Conservation (phyloP, 257 asterid genomes). For the Lantana camara region DNA sequence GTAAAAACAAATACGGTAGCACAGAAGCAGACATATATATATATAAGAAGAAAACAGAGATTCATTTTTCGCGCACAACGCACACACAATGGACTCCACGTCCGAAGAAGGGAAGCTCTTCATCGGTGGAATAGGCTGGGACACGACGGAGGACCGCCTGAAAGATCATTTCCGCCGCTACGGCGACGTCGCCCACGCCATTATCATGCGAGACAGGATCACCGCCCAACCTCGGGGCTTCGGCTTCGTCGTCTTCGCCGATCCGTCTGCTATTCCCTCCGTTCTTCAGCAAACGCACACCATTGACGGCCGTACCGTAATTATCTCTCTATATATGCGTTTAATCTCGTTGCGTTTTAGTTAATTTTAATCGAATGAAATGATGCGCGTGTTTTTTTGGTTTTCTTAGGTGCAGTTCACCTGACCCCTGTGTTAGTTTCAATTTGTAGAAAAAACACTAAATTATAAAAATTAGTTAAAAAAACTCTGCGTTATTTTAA, state of each 20-base stretch:
- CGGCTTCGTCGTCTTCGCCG: constrained; percentile 43
- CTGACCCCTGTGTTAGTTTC: background rate
- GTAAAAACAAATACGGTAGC: no score
- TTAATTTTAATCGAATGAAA: constrained; percentile 2
- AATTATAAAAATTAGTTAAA: no score
- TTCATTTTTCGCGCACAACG: background rate
- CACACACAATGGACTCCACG: constrained; percentile 12
- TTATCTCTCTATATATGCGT: constrained; percentile 3
- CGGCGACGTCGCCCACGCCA: constrained; percentile 42
- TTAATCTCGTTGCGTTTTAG: background rate
- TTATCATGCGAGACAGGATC: constrained; percentile 35
- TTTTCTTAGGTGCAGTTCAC: background rate
- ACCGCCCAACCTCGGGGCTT: constrained; percentile 41
- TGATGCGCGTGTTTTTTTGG: background rate
- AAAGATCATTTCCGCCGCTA: constrained; percentile 35
- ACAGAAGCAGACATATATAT: no score
- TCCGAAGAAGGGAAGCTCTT: constrained; percentile 46
- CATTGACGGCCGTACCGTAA: constrained; percentile 49
- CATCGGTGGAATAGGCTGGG: constrained; percentile 46
- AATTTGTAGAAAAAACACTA: no score
- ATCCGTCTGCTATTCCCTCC: constrained; percentile 40
- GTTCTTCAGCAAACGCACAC: constrained; percentile 35
- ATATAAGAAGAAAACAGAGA: background rate
- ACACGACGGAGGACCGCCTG: constrained; percentile 36
- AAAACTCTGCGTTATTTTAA: no score